Evolutionary conservation across 192 early-diverging fungal species (phyloP), one percentile per base, ranked within the genome.

Genomic region (Lobosporangium transversale): DNA sequence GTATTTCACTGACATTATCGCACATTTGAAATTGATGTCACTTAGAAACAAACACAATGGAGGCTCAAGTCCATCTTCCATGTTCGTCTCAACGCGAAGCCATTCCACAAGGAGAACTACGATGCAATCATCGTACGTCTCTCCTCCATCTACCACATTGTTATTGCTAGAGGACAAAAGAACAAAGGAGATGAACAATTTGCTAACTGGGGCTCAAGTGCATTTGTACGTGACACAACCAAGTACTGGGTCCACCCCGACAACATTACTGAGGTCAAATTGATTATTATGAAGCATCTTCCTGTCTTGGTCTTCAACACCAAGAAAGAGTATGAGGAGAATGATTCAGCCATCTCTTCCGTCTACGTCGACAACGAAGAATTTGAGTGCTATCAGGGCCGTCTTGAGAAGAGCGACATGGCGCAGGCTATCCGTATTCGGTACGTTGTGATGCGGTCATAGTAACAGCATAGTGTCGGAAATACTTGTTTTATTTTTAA

Each of bases 211-310:
- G 65, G 60, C 65, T 76, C 73, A 49, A 62, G 36, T 53, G 63
- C 73, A 5, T 76, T 76, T 33, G 73, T 76, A 21, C 86, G 95
- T 43, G 88, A 91, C 58, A 95, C 96, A 4, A 90, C 87, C 62
- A 97, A 97, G 78, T 98, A 93, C 87, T 98, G 94, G 94, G 93
- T 98, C 9, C 97, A 97, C 69, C 89, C 89, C 2, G 94, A 97
- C 74, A 95, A 98, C 83, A 92, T 98, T 26, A 89, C 94, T 53
- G 95, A 96, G 78, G 90, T 98, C 66, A 96, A 97, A 76, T 89
- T 91, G 36, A 87, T 90, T 59, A 94, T 98, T 47, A 86, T 98
- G 35, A 92, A 94, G 79, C 90, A 95, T 62, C 81, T 98, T 43
- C 96, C 96, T 14, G 94, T 98, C 24, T 83, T 97, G 37, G 83